Conservation (phyloP, 306 rosid species). For the Sphenostylis stenocarpa region DNA sequence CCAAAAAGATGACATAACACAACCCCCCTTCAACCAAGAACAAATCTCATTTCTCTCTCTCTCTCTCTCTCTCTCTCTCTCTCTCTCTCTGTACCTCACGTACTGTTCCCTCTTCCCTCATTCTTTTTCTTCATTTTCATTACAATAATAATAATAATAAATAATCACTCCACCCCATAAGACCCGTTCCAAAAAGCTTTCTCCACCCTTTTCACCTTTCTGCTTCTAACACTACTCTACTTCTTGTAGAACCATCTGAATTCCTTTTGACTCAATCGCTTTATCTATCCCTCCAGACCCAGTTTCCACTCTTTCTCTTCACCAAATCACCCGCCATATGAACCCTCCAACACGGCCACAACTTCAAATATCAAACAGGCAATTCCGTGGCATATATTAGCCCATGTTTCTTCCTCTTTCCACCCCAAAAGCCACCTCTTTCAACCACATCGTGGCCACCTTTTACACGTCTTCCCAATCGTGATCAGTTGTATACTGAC, state of each 20-base stretch:
- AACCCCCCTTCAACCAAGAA: slow-evolving; percentile 20
- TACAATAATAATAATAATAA: too few species aligned
- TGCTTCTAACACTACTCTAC: slow-evolving; percentile 50
- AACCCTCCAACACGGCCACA: slow-evolving; percentile 1
- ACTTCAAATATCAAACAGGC: slow-evolving; percentile 6
- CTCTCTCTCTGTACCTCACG: slow-evolving; percentile 17
- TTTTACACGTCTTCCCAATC: neutral
- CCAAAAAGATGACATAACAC: slow-evolving; percentile 41
- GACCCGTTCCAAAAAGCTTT: slow-evolving; percentile 60
- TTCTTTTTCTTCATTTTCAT: too few species aligned
- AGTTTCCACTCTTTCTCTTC: slow-evolving; percentile 7
- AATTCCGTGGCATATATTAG: slow-evolving; percentile 4
- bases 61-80: neutral
- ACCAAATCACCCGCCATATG: slow-evolving; percentile 16
- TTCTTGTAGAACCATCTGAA: slow-evolving; percentile 54
- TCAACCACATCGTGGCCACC: neutral
- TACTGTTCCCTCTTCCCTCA: slow-evolving; percentile 15
- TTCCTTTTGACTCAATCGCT: slow-evolving; percentile 43
- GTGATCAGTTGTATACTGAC: neutral
- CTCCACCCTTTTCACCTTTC: slow-evolving; percentile 62
- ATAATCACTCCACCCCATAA: slow-evolving; percentile 49
- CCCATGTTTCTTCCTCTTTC: slow-evolving; percentile 34
- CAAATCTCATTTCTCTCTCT: slow-evolving; percentile 17
- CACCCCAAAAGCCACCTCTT: slow-evolving; percentile 23
- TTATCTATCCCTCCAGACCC: neutral